Evolutionary conservation across 176 grass and related monocot genomes (phyloP), one percentile per base, ranked within the genome.

Genomic region (Oryza glaberrima): DNA sequence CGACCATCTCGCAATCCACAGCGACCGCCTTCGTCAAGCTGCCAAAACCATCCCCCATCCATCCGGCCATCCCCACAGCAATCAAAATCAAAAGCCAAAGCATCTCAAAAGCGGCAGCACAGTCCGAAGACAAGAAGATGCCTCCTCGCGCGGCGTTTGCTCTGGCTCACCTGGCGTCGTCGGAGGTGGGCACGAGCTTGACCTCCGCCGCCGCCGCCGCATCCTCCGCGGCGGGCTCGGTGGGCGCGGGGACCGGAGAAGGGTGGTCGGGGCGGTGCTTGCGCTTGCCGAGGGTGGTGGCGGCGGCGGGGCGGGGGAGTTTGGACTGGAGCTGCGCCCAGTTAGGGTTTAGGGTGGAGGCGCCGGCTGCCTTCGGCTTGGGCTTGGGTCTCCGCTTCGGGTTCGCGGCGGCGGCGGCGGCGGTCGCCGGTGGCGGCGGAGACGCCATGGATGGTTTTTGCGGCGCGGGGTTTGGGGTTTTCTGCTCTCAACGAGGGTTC

Each of bases 1-100:
- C 93, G 58, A 98, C 93, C 96, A 98, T 98, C 89, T 98, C 93
- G 63, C 93, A 98, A 40, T 98, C 96, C 70, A 98, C 79, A 11
- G 90, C 96, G 83, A 98, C 56, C 44, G 36, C 78, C 46, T 90
- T 92, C 16, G 93, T 98, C 90, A 98, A 87, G 82, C 96, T 98
- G 64, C 77, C 3, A 71, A 71, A 72, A 26, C 14, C 19, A 63
- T 63, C 3, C 20, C 20, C 36, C 36, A 38, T 36, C 58, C 73
- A 70, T 49, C 20, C 1, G 35, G 75, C 77, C 76, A 80, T 73
- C 79, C 79, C 9, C 43, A n/a, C 43, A 70, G 48, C 17, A 11
- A 46, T 78, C 67, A 7, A 83, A 70, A 46, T 78, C 73, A 85
- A 45, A 76, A 78, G 44, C 49, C 36, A 48, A 65, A 75, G 65